Evolutionary conservation across 192 early-diverging fungal species (phyloP).

Genomic region (Dissophora globulifera): DNA sequence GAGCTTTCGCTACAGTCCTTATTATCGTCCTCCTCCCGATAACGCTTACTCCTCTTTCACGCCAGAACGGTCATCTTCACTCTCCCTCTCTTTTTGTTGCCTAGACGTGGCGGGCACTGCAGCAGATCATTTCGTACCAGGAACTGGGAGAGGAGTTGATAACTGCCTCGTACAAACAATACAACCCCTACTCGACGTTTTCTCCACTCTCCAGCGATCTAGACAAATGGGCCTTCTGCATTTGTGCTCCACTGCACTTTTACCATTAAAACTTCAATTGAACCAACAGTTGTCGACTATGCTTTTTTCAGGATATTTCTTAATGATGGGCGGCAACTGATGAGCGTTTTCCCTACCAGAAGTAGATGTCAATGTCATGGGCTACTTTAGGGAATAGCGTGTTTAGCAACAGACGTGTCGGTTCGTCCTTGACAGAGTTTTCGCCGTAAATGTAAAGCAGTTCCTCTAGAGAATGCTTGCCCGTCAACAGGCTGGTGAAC

Average conservation of each 20-base stretch:
- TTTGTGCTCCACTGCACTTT: too few relatives aligned
- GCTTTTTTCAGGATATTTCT: too few relatives aligned
- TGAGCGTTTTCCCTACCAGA: slow-evolving; percentile 13
- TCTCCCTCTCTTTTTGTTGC: slow-evolving; percentile 9
- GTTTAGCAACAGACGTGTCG: slow-evolving; percentile 16
- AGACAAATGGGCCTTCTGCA: too few relatives aligned
- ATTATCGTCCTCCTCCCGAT: neutral
- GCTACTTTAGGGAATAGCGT: slow-evolving; percentile 31
- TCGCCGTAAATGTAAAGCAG: slow-evolving; percentile 24
- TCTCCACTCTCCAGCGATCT: too few relatives aligned
- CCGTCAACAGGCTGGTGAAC: slow-evolving; percentile 22
- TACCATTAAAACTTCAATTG: too few relatives aligned
- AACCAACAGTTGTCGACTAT: too few relatives aligned
- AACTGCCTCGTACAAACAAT: neutral
- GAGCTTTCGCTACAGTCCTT: neutral
- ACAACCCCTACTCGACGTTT: too few relatives aligned
- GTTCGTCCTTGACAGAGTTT: neutral
- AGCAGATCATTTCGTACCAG: neutral
- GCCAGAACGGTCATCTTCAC: neutral
- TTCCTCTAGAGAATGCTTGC: slow-evolving; percentile 8
- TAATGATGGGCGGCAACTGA: neutral
- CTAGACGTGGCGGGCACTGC: slow-evolving; percentile 6
- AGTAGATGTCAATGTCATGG: slow-evolving; percentile 23
- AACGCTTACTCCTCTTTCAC: slow-evolving; percentile 6
- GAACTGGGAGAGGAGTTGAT: too few relatives aligned